phyloP scores from a whole-genome alignment of 306 rosid species.

The Acacia crassicarpa region DNA sequence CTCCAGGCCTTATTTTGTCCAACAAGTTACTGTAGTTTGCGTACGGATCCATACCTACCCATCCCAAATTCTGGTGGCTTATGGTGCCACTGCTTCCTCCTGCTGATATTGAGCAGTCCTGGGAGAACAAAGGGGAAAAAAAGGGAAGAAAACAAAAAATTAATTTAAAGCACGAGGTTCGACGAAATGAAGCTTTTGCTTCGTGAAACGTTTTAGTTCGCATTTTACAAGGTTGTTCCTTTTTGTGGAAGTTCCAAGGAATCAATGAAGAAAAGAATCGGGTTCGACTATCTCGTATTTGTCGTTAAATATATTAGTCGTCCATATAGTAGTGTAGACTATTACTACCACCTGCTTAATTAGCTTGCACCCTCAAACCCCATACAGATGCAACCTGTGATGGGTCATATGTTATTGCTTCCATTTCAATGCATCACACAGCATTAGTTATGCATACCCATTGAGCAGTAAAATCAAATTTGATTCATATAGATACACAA shows the following conservation, averaged over 20 bases:
- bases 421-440: not conserved
- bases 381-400: not conserved
- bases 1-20: constrained; percentile 53
- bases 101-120: constrained; percentile 73
- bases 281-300: not conserved
- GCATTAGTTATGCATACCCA: not conserved
- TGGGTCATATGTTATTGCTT: not conserved
- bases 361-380: constrained; percentile 24
- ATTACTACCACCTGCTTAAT: constrained; percentile 18
- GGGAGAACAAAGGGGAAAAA: not conserved
- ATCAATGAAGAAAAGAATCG: constrained; percentile 1
- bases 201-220: constrained; percentile 14
- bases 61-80: constrained; percentile 56
- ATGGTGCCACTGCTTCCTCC: constrained; percentile 50
- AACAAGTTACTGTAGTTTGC: constrained; percentile 47
- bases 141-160: not conserved
- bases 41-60: constrained; percentile 70
- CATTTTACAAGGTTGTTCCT: constrained; percentile 23
- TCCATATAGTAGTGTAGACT: not conserved
- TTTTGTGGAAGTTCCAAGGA: constrained; percentile 38
- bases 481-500: not conserved
- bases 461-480: not conserved
- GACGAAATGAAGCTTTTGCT: constrained; percentile 18
- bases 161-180: not conserved
- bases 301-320: constrained; percentile 20